These are phyloP conservation scores for Yamagishiella unicocca DNA, from an alignment of 139 green algal genomes.

Conservation along the genomic window DNA sequence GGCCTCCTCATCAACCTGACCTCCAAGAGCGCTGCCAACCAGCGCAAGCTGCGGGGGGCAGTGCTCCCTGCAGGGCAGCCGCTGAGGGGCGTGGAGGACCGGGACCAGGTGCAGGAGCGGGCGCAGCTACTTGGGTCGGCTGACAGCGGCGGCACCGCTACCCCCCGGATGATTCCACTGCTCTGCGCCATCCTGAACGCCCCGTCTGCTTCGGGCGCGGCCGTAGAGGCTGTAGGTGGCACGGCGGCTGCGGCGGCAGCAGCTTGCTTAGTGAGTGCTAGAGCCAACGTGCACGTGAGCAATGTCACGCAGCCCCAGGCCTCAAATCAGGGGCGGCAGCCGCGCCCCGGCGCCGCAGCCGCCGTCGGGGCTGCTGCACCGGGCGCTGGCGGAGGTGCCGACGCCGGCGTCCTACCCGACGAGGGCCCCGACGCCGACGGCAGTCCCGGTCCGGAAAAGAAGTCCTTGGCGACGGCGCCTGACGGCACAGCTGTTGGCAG, in stretches of 20 bases:
- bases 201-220: neutral
- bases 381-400: too few species aligned
- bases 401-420: too few species aligned
- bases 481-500: too few species aligned
- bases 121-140: too few species aligned
- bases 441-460: too few species aligned
- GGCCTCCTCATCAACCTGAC: slow-evolving; percentile 85
- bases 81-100: neutral
- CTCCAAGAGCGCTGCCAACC: slow-evolving; percentile 37
- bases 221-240: neutral
- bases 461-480: too few species aligned
- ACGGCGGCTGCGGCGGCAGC: neutral
- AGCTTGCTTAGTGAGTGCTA: neutral
- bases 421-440: too few species aligned
- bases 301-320: too few species aligned
- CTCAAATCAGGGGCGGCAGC: too few species aligned
- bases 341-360: too few species aligned
- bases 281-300: neutral
- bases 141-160: neutral
- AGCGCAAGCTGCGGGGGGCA: slow-evolving; percentile 34
- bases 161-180: slow-evolving; percentile 58
- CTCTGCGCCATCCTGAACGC: slow-evolving; percentile 64
- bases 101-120: too few species aligned
- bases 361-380: too few species aligned
- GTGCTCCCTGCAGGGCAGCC: neutral